These are phyloP conservation scores for Quercus alba DNA, from an alignment of 306 rosid species.

Conservation along the genomic window DNA sequence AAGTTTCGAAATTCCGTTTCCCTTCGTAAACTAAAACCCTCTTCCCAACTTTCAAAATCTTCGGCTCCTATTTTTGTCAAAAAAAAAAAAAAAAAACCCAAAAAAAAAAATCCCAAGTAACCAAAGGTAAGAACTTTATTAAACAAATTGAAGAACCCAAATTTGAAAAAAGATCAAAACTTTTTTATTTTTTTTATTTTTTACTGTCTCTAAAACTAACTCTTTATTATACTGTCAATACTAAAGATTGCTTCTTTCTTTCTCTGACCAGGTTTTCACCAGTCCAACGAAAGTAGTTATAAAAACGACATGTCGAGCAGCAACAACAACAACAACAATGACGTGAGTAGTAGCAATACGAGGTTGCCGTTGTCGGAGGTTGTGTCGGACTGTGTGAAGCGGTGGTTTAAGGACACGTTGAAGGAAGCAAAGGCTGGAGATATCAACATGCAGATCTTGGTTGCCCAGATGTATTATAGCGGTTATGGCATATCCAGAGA, in stretches of 20 bases:
- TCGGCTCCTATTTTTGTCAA: background rate
- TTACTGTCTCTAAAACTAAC: no score
- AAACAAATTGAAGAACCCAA: background rate
- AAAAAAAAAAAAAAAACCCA: background rate
- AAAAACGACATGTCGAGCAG: constrained; percentile 59
- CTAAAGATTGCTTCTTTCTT: no score
- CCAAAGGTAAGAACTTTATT: constrained; percentile 26
- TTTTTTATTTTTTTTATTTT: no score
- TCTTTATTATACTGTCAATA: no score
- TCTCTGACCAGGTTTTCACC: background rate
- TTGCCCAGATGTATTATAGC: constrained; percentile 85
- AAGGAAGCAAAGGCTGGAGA: constrained; percentile 89
- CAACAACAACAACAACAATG: constrained; percentile 30
- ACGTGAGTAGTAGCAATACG: constrained; percentile 23
- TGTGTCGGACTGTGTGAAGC: constrained; percentile 81
- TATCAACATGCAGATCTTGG: constrained; percentile 88
- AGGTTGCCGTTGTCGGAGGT: constrained; percentile 66
- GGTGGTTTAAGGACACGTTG: constrained; percentile 88
- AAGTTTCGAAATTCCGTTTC: background rate
- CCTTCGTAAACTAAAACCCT: background rate
- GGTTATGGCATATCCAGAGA: constrained; percentile 93
- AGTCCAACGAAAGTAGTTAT: no score
- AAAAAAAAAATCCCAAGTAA: background rate
- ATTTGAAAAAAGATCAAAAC: no score
- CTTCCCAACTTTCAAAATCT: background rate